A percentile compares a stretch with the other conserved stretches of the same genome.
These are phyloP conservation scores for Lizanozyma gosingica DNA, from an alignment of 1,139 yeast species.

Conservation along the genomic window DNA sequence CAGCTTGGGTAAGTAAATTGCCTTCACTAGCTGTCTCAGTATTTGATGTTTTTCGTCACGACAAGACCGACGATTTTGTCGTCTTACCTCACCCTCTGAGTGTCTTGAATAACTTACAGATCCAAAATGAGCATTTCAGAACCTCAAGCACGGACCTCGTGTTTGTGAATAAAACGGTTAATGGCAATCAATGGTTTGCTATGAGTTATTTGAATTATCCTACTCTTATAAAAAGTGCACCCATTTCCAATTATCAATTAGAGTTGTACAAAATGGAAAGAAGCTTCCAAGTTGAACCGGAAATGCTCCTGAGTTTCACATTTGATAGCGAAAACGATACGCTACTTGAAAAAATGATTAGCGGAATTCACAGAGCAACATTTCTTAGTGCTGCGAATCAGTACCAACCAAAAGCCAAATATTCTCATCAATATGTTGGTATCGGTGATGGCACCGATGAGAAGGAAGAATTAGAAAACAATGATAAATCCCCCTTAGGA, in stretches of 20 bases:
- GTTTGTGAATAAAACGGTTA: constrained; percentile 56
- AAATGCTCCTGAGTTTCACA: not conserved
- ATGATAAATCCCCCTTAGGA: not conserved
- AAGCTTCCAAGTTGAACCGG: constrained; percentile 12
- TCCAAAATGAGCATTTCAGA: constrained; percentile 10
- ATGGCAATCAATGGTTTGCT: constrained; percentile 74
- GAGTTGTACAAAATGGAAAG: constrained; percentile 18
- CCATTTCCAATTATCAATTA: constrained; percentile 50
- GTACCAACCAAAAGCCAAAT: constrained; percentile 32
- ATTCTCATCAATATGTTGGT: constrained; percentile 10
- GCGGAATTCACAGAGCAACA: constrained; percentile 45
- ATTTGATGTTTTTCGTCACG: constrained; percentile 51
- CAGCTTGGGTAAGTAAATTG: constrained; percentile 68
- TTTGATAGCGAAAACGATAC: constrained; percentile 5
- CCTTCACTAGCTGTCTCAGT: constrained; percentile 65
- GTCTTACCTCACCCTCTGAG: constrained; percentile 61
- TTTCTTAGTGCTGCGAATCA: constrained; percentile 21
- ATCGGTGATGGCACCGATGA: constrained; percentile 20
- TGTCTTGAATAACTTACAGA: constrained; percentile 27
- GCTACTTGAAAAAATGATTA: constrained; percentile 25
- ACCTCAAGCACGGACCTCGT: constrained; percentile 32
- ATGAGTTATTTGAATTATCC: constrained; percentile 74
- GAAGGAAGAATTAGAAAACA: not conserved
- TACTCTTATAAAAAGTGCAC: constrained; percentile 72
- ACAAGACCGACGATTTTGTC: constrained; percentile 23